Evolutionary conservation across 1,284 basidiomycete species (phyloP), one percentile per base, ranked within the genome.

Genomic region (Naganishia cerealis): DNA sequence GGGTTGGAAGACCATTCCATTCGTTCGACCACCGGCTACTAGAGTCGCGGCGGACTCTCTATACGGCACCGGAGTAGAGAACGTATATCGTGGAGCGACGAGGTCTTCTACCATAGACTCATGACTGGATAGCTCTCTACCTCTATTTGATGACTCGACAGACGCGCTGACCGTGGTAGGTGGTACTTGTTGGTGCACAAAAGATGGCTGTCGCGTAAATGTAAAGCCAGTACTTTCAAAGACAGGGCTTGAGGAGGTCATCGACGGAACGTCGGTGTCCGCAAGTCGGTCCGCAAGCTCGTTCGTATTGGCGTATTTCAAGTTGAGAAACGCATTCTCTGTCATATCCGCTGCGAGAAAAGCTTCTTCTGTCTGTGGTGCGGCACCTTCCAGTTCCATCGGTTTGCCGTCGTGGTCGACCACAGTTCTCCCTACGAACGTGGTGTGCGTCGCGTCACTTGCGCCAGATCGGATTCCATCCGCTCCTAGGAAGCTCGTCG

Each of bases 61-160:
- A 39, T 33, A 33, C 29, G 29, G 2, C 29, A 33, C 29, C 29
- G 29, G 29, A 33, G 29, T 6, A 33, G 29, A 33, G 29, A 33
- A 33, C 2, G 29, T 33, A 6, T 6, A 33, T 6, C 29, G 40
- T 29, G 50, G 26, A 4, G 36, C 50, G 24, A 63, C 48, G 21
- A 63, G 26, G 18, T 63, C 61, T 29, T 63, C 61, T 2, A 63
- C 61, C 4, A 63, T 40, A 3, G 61, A 63, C 16, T 53, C 61
- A 21, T 63, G 61, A 12, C 61, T 53, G 18, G 61, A 63, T 6
- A 54, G 7, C 21, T 50, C 38, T 9, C 50, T 50, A 24, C 21
- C 15, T 24, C n/a, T 24, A 50, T 24, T 50, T 3, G 46, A 21
- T 24, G n/a, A 15, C 24, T 15, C 46, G n/a, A 24, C 21, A n/a